Evolutionary conservation across 2,329 filamentous ascomycete species (phyloP).

Genomic region (Sclerotinia spermophila): DNA sequence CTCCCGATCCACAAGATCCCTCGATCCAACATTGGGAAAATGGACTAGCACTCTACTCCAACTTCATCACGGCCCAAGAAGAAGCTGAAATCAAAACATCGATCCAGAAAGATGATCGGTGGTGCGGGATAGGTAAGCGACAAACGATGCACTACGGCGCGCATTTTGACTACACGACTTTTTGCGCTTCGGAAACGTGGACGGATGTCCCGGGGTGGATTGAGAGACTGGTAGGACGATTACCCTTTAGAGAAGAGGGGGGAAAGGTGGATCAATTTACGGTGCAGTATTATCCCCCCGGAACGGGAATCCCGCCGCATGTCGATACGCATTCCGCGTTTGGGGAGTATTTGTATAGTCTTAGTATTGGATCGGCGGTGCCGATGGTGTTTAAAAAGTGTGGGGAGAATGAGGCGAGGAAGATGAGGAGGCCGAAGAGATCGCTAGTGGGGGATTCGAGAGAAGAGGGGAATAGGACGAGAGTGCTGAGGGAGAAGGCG

Average conservation of each 20-base stretch:
- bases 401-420: conserved; percentile 7
- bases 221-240: background rate
- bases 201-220: background rate
- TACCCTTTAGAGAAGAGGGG: background rate
- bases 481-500: background rate
- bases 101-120: background rate
- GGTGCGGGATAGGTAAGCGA: background rate
- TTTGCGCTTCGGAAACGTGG: background rate
- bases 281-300: conserved; percentile 57
- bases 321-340: conserved; percentile 54
- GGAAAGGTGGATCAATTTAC: conserved; percentile 52
- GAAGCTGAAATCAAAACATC: background rate
- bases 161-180: conserved; percentile 15
- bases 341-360: conserved; percentile 38
- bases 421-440: conserved; percentile 6
- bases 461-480: background rate
- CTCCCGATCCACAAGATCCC: background rate
- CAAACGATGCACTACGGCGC: background rate
- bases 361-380: background rate
- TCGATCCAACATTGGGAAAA: conserved; percentile 7
- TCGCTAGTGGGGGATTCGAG: background rate
- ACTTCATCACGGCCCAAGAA: conserved; percentile 1
- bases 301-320: conserved; percentile 57
- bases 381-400: conserved; percentile 5
- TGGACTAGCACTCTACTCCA: background rate